These are phyloP conservation scores for Rhodotorula mucilaginosa DNA, from an alignment of 1,284 basidiomycete species.

Conservation along the genomic window DNA sequence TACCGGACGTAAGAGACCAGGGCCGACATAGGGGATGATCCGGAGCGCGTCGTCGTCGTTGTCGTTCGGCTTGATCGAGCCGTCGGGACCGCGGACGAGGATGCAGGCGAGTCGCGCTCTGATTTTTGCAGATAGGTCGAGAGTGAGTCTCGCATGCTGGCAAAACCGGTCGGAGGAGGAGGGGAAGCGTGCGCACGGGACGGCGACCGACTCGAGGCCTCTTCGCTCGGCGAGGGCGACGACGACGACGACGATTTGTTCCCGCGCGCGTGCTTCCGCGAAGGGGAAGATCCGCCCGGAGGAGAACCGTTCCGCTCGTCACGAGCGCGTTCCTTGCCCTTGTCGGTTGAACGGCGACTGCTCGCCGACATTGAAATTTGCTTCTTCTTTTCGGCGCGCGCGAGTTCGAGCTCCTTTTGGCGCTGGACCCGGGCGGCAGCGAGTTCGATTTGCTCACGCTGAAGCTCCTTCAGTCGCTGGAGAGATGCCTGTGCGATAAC, in stretches of 20 bases:
- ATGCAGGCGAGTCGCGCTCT: neutral
- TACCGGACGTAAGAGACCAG: conserved; percentile 12
- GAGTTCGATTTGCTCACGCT: conserved; percentile 10
- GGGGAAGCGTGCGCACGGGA: neutral
- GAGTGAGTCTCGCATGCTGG: conserved; percentile 29
- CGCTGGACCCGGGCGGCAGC: conserved; percentile 13
- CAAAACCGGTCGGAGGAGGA: conserved; percentile 12
- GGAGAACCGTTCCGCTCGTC: neutral
- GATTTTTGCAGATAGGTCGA: conserved; percentile 19
- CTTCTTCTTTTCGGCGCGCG: conserved; percentile 11
- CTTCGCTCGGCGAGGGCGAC: neutral
- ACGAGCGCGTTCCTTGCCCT: conserved; percentile 21
- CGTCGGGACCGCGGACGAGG: neutral
- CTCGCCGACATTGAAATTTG: conserved; percentile 3
- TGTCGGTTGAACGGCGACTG: conserved; percentile 7
- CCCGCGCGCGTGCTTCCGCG: neutral
- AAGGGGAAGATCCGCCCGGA: conserved; percentile 6
- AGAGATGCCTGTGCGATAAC: conserved; percentile 18
- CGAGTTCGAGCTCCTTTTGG: conserved; percentile 23
- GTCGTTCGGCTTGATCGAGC: no score
- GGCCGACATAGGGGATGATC: neutral
- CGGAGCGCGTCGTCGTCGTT: neutral
- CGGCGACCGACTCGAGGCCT: neutral
- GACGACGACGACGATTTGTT: neutral
- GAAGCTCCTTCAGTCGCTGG: conserved; percentile 7